Conservation (phyloP, 257 asterid species). For the Solanum ossicruentum region DNA sequence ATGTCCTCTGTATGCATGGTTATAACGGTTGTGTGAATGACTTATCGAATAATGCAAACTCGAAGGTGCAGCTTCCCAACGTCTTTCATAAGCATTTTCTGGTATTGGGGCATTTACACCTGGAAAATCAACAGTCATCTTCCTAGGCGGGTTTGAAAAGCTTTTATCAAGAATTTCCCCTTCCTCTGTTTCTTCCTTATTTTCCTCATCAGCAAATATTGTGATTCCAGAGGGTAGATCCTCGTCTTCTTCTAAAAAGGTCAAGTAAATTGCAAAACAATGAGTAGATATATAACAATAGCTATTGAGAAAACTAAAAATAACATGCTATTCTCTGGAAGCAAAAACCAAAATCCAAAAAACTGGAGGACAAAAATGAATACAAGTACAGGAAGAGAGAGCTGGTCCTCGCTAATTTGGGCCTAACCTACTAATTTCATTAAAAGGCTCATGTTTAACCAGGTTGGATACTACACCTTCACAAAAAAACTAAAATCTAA, state of each 20-base stretch:
- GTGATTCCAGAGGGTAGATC: conserved; percentile 91
- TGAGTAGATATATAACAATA: neutral
- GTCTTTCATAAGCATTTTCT: conserved; percentile 54
- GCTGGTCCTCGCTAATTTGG: neutral
- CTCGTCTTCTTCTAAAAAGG: conserved; percentile 38
- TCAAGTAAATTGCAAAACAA: neutral
- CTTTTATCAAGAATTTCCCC: conserved; percentile 53
- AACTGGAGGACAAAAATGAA: neutral
- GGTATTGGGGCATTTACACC: conserved; percentile 96
- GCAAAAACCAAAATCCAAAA: neutral
- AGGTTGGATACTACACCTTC: neutral
- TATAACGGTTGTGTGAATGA: conserved; percentile 31
- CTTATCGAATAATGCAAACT: conserved; percentile 15
- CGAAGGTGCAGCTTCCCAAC: conserved; percentile 48
- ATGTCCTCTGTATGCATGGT: conserved; percentile 24
- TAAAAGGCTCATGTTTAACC: neutral
- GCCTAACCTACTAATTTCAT: neutral
- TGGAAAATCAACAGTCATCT: conserved; percentile 67
- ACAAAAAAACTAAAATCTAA: neutral
- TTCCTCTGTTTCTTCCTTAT: conserved; percentile 43
- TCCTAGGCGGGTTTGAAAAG: conserved; percentile 24
- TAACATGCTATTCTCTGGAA: neutral
- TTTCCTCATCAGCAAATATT: conserved; percentile 61
- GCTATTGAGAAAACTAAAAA: neutral
- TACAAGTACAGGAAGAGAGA: neutral